These are phyloP conservation scores for Angomonas ambiguus DNA, from an alignment of 208 protist genomes.

Conservation along the genomic window DNA sequence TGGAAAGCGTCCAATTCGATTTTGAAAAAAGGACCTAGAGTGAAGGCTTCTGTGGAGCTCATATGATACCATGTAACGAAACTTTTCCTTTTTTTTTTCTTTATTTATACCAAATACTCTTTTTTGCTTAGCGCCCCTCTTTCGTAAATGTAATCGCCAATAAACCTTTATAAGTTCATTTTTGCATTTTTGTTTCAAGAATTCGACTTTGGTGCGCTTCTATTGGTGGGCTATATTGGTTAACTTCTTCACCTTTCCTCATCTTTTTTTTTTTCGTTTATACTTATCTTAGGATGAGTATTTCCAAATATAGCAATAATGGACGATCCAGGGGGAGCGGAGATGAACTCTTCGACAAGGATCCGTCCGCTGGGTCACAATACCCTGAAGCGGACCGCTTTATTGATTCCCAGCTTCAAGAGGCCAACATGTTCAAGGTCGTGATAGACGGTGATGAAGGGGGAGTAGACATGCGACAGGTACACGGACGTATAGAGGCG, in stretches of 20 bases:
- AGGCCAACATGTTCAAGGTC: slow-evolving; percentile 78
- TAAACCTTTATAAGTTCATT: too few relatives aligned
- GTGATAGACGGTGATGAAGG: slow-evolving; percentile 89
- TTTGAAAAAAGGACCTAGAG: background rate
- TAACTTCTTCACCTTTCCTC: background rate
- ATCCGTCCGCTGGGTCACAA: too few relatives aligned
- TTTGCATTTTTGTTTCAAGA: too few relatives aligned
- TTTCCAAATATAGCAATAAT: too few relatives aligned
- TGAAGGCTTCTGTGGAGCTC: slow-evolving; percentile 17
- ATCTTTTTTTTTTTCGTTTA: slow-evolving; percentile 15
- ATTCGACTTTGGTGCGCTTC: too few relatives aligned
- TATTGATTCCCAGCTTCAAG: slow-evolving; percentile 30
- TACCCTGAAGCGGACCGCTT: too few relatives aligned
- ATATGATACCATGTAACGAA: slow-evolving; percentile 5
- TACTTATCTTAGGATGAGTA: background rate
- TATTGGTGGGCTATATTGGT: background rate
- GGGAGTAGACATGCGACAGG: slow-evolving; percentile 80
- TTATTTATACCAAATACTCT: background rate
- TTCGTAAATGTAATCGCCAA: too few relatives aligned
- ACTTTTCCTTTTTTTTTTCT: background rate
- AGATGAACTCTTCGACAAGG: background rate
- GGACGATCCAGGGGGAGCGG: too few relatives aligned
- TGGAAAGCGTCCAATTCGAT: slow-evolving; percentile 16
- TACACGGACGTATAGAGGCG: slow-evolving; percentile 78
- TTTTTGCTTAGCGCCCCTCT: too few relatives aligned